phyloP scores from a whole-genome alignment of 73 alveolate genomes.

The Tetrahymena malaccensis region DNA sequence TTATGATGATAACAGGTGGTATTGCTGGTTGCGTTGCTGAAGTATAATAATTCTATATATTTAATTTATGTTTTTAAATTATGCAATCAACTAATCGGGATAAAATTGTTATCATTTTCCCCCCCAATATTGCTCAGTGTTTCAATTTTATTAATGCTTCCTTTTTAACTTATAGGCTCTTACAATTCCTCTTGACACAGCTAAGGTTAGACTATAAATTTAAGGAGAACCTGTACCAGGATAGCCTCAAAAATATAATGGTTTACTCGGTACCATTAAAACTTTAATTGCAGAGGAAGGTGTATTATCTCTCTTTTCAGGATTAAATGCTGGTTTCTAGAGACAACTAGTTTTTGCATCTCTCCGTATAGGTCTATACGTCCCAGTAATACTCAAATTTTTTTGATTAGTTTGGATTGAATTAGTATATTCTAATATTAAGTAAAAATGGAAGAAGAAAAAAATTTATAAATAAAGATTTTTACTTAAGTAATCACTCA shows the following conservation, averaged over 20 bases:
- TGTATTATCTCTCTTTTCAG: conserved; percentile 43
- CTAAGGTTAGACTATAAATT: conserved; percentile 61
- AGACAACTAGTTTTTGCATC: conserved; percentile 66
- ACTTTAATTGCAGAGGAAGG: conserved; percentile 56
- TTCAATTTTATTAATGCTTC: too few relatives aligned
- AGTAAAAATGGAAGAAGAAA: neutral
- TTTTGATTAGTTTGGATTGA: neutral
- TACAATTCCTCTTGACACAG: conserved; percentile 67
- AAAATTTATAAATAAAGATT: too few relatives aligned
- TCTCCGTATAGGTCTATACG: conserved; percentile 57
- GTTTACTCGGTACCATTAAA: conserved; percentile 42
- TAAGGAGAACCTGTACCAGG: conserved; percentile 24
- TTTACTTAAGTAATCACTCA: neutral
- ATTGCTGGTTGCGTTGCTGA: conserved; percentile 44
- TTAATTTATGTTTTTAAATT: neutral
- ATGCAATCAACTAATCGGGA: neutral
- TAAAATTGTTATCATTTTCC: neutral
- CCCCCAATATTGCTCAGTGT: neutral
- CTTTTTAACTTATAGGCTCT: neutral
- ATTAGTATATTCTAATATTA: neutral
- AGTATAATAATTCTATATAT: neutral
- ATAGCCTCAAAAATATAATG: conserved; percentile 45
- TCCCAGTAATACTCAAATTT: conserved; percentile 37
- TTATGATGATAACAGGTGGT: conserved; percentile 42
- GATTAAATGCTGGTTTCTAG: conserved; percentile 53